These are phyloP conservation scores for Talaromyces trachyspermus DNA, from an alignment of 495 filamentous ascomycete species.

Conservation along the genomic window DNA sequence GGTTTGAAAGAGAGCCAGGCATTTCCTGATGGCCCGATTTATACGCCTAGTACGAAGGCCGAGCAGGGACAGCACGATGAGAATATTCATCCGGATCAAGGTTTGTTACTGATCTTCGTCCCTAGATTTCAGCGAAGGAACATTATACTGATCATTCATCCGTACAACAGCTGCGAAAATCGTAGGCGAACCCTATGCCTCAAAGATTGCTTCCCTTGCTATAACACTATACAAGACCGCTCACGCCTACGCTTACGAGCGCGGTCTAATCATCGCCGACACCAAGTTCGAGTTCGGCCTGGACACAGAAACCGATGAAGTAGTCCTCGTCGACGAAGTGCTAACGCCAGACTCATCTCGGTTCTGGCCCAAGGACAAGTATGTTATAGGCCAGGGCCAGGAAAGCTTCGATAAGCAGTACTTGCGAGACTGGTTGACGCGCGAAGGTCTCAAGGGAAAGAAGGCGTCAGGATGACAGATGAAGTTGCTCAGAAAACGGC, in stretches of 20 bases:
- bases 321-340: slow-evolving; percentile 88
- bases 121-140: not conserved
- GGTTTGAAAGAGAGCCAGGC: slow-evolving; percentile 66
- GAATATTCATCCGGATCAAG: slow-evolving; percentile 74
- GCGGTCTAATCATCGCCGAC: slow-evolving; percentile 87
- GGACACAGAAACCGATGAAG: slow-evolving; percentile 63
- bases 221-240: slow-evolving; percentile 68
- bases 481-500: slow-evolving; percentile 57
- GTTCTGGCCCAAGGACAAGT: slow-evolving; percentile 77
- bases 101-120: slow-evolving; percentile 20
- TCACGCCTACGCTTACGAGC: slow-evolving; percentile 62
- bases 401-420: slow-evolving; percentile 89
- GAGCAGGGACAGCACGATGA: slow-evolving; percentile 77
- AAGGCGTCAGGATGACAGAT: slow-evolving; percentile 58
- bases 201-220: slow-evolving; percentile 63
- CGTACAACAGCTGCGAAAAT: slow-evolving; percentile 50
- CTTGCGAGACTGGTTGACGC: slow-evolving; percentile 77
- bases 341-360: slow-evolving; percentile 80
- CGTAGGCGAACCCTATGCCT: slow-evolving; percentile 68
- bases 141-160: too few species aligned
- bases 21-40: slow-evolving; percentile 66
- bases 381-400: slow-evolving; percentile 67
- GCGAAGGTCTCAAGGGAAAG: slow-evolving; percentile 60
- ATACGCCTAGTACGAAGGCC: slow-evolving; percentile 89
- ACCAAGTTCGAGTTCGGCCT: slow-evolving; percentile 81